phyloP scores from a whole-genome alignment of 169 alveolate genomes.

The Cryptosporidium tyzzeri region DNA sequence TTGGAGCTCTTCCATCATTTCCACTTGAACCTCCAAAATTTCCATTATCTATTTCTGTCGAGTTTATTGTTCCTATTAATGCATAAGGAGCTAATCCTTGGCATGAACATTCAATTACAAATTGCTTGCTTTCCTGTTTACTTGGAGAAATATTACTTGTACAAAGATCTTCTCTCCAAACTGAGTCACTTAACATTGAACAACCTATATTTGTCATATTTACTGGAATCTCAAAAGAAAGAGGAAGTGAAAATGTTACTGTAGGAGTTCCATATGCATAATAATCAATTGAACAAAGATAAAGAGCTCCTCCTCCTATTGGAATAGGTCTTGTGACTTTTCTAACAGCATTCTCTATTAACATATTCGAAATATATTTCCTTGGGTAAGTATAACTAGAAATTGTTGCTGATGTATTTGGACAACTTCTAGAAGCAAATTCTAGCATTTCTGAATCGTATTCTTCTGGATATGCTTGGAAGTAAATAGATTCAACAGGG shows the following conservation, averaged over 20 bases:
- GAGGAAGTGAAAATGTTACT: constrained; percentile 59
- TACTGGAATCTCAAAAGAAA: constrained; percentile 72
- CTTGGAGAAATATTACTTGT: constrained; percentile 52
- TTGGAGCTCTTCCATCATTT: constrained; percentile 18
- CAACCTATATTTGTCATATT: constrained; percentile 52
- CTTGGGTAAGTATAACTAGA: constrained; percentile 39
- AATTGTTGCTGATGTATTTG: constrained; percentile 65
- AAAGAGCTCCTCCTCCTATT: constrained; percentile 49
- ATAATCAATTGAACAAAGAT: constrained; percentile 61
- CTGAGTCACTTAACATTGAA: constrained; percentile 37
- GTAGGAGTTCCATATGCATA: constrained; percentile 39
- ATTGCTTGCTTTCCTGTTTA: constrained; percentile 62
- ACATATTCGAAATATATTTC: constrained; percentile 23
- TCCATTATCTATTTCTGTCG: constrained; percentile 36
- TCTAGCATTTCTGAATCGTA: constrained; percentile 53
- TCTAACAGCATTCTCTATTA: constrained; percentile 30
- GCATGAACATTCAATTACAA: constrained; percentile 62
- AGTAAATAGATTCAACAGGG: constrained; percentile 63
- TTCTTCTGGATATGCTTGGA: constrained; percentile 71
- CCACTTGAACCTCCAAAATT: constrained; percentile 19
- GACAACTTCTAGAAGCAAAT: constrained; percentile 29
- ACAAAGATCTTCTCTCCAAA: constrained; percentile 62
- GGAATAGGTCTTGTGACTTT: constrained; percentile 22
- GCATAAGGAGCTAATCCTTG: constrained; percentile 68
- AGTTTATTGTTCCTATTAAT: constrained; percentile 18